These are phyloP conservation scores for Cenchrus americanus DNA, from an alignment of 176 grass and related monocot genomes.

Conservation along the genomic window DNA sequence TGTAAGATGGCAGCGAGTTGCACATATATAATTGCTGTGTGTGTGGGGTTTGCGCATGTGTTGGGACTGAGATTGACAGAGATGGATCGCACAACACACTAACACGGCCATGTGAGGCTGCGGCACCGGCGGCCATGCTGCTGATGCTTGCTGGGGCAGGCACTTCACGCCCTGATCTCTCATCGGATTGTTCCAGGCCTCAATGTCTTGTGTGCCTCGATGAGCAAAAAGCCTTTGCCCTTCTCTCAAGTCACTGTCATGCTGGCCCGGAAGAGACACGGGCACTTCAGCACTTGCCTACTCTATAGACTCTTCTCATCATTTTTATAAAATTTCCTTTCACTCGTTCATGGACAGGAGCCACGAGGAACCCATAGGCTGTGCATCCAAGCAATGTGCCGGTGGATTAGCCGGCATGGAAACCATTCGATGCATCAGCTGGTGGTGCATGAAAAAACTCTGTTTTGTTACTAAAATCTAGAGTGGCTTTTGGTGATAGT, in stretches of 20 bases:
- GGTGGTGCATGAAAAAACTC: neutral
- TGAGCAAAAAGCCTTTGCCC: neutral
- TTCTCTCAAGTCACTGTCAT: conserved; percentile 27
- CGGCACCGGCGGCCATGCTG: neutral
- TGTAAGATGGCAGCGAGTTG: neutral
- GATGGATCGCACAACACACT: neutral
- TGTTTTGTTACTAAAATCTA: neutral
- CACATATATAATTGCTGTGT: neutral
- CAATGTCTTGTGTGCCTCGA: neutral
- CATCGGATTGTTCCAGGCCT: conserved; percentile 8
- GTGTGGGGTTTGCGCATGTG: neutral
- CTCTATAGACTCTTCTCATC: neutral
- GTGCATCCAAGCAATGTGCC: too few species aligned
- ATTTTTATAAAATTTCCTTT: neutral
- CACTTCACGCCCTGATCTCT: conserved; percentile 2
- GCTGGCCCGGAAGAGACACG: conserved; percentile 12
- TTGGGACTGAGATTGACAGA: neutral
- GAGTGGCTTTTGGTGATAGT: neutral
- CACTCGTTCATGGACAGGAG: neutral
- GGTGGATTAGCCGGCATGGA: too few species aligned
- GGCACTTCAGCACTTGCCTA: neutral
- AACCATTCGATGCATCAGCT: neutral
- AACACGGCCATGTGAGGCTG: conserved; percentile 10
- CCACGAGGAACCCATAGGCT: too few species aligned
- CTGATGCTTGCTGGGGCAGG: conserved; percentile 12